phyloP scores from a whole-genome alignment of 805 yeast genomes.

The Ogataea ganodermae region DNA sequence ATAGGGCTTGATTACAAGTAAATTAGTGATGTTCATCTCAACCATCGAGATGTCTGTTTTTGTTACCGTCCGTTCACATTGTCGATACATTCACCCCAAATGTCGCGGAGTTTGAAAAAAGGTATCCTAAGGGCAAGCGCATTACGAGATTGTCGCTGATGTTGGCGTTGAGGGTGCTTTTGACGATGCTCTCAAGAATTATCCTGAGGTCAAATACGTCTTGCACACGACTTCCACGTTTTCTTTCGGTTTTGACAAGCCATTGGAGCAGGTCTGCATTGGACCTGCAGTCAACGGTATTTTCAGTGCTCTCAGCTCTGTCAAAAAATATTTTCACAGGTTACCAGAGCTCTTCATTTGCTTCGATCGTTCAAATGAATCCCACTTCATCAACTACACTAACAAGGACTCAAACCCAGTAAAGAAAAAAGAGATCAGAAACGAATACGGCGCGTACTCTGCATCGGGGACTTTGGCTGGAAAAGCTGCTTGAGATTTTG shows the following conservation, averaged over 20 bases:
- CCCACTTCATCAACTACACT: constrained; percentile 20
- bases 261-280: constrained; percentile 44
- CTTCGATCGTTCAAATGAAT: constrained; percentile 38
- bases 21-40: no score
- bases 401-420: constrained; percentile 39
- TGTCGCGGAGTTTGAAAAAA: constrained; percentile 12
- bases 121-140: constrained; percentile 24
- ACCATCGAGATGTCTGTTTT: constrained; percentile 10
- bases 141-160: constrained; percentile 37
- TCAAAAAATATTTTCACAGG: constrained; percentile 39
- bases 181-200: constrained; percentile 42
- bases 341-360: constrained; percentile 50
- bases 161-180: constrained; percentile 44
- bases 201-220: constrained; percentile 38
- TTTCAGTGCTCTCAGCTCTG: constrained; percentile 42
- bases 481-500: constrained; percentile 43
- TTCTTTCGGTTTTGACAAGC: constrained; percentile 31
- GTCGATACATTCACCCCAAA: constrained; percentile 33
- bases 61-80: constrained; percentile 17
- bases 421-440: constrained; percentile 30
- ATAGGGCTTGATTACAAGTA: no score
- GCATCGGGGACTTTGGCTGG: constrained; percentile 45
- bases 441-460: constrained; percentile 36
- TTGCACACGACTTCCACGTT: constrained; percentile 46
- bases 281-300: constrained; percentile 54